Evolutionary conservation across 2,329 filamentous ascomycete species (phyloP), one percentile per base, ranked within the genome.

Genomic region (Mycosphaerella sp.): DNA sequence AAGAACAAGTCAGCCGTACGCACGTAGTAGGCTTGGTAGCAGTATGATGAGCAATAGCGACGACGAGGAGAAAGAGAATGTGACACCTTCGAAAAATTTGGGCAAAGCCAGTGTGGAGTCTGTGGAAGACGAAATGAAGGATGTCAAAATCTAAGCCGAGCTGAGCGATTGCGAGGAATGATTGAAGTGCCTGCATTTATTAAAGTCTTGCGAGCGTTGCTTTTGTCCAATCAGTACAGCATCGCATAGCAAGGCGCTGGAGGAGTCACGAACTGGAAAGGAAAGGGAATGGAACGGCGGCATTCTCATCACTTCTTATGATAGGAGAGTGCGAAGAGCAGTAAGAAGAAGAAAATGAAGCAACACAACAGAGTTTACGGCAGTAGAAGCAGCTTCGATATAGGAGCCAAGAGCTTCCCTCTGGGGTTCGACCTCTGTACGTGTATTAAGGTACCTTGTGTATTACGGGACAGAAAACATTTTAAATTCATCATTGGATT

Each of bases 111-210:
- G 50, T 13, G 51, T 56, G 27, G 53, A 50, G 17, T 50, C 48
- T 13, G 41, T 52, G 36, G 48, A 62, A 58, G 64, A 63, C 39
- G 73, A 74, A 56, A 70, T 76, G 66, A 75, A 75, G 66, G 74
- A 72, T 12, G 72, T 76, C 42, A 71, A 74, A 62, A 75, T 76
- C 45, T 67, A 51, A 48, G 12, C 16, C 16, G 27, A 28, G 44
- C 28, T 14, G 41, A 18, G 45, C 34, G 30, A 14, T 34, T 25
- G 16, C 10, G 30, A n/a, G 35, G 32, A 37, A 35, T 47, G 34
- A 17, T 16, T 13, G 12, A 41, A 41, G 32, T 12, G 37, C 28
- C n/a, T 44, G 45, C 41, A 41, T 25, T 45, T 34, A 34, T 53
- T 49, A 41, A 41, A 32, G 37, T 42, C 37, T 37, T 45, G 17